These are phyloP conservation scores for Colletotrichum sp. DNA, from an alignment of 2,329 filamentous ascomycete genomes.

Conservation along the genomic window DNA sequence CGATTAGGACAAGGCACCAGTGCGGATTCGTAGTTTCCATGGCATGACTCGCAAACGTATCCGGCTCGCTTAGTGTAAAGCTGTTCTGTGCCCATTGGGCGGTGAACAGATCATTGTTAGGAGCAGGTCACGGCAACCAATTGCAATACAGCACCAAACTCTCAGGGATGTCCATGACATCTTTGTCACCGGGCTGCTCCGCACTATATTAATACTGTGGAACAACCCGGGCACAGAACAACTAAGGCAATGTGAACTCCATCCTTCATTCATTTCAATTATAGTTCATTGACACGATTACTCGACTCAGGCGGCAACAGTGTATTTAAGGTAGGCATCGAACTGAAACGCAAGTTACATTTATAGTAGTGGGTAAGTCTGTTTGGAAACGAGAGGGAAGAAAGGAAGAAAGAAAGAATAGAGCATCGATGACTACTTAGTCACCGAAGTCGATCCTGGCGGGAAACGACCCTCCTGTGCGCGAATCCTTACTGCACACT, in stretches of 20 bases:
- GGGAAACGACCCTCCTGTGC: not conserved
- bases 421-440: not conserved
- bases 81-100: not conserved
- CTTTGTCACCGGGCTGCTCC: not conserved
- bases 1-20: not conserved
- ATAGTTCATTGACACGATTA: not conserved
- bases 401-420: not conserved
- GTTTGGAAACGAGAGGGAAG: not conserved
- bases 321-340: too few species aligned
- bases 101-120: not conserved
- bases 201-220: not conserved
- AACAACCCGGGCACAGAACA: not conserved
- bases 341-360: too few species aligned
- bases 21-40: not conserved
- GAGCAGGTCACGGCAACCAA: not conserved
- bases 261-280: rapidly evolving
- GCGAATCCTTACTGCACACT: not conserved
- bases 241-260: not conserved
- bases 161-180: not conserved
- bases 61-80: not conserved
- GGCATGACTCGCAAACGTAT: not conserved
- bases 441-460: rapidly evolving
- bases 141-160: rapidly evolving
- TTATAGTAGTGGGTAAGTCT: rapidly evolving
- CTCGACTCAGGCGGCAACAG: not conserved